These are phyloP conservation scores for Sarocladiaceae sp. DNA, from an alignment of 2,329 filamentous ascomycete genomes.

Conservation along the genomic window DNA sequence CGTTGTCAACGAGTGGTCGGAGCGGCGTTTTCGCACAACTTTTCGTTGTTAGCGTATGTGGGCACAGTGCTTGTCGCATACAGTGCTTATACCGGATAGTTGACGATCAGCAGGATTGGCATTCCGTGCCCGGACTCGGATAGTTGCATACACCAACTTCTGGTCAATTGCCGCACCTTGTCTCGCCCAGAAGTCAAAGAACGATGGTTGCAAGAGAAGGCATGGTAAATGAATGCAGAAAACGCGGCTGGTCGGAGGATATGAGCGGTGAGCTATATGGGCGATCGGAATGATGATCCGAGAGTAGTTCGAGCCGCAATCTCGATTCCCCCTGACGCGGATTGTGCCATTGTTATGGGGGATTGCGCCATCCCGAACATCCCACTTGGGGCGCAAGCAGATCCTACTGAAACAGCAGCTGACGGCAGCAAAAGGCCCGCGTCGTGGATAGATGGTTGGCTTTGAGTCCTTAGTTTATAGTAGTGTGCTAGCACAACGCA, in stretches of 20 bases:
- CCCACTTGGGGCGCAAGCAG: background rate
- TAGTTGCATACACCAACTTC: conserved; percentile 11
- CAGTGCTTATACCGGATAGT: background rate
- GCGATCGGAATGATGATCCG: conserved; percentile 6
- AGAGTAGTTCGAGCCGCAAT: background rate
- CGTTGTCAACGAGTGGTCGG: background rate
- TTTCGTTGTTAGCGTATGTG: background rate
- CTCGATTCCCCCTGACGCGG: conserved; percentile 4
- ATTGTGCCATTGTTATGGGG: conserved; percentile 6
- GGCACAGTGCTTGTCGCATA: background rate
- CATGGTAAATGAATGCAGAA: background rate
- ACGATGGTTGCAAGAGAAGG: background rate
- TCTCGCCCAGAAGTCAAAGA: background rate
- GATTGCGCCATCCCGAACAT: conserved; percentile 3
- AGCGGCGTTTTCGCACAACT: background rate
- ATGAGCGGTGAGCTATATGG: conserved; percentile 2
- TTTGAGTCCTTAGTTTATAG: too few relatives aligned
- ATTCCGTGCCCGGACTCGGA: conserved; percentile 3
- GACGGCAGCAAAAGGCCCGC: background rate
- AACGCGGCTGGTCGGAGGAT: background rate
- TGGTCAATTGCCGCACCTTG: background rate
- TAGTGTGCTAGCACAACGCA: too few relatives aligned
- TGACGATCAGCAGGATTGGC: background rate
- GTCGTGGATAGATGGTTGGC: background rate
- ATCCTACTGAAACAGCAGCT: background rate